A percentile compares a stretch with the other conserved stretches of the same genome.
Conservation (phyloP, 148 eudicot species). For the Diospyros kaki region DNA sequence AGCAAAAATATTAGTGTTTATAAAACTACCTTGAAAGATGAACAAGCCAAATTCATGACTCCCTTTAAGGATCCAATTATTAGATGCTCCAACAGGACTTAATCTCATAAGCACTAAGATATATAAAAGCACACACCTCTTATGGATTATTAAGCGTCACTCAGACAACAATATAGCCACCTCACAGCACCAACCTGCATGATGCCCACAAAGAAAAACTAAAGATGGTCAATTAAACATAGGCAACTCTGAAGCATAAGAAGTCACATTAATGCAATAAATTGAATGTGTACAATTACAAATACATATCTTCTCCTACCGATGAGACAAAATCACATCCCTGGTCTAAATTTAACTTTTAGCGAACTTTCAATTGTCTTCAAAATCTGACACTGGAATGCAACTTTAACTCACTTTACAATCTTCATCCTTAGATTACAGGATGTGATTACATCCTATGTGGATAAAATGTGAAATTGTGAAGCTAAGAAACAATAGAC, state of each 20-base stretch:
- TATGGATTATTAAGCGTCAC: neutral
- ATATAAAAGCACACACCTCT: conserved; percentile 1
- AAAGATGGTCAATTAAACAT: neutral
- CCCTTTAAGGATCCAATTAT: neutral
- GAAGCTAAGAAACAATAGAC: neutral
- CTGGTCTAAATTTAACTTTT: neutral
- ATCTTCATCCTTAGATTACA: conserved; percentile 4
- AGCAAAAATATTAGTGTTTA: conserved; percentile 14
- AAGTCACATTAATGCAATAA: neutral
- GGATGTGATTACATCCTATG: neutral
- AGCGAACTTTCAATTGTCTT: neutral
- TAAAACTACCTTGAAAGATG: neutral
- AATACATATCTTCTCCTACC: neutral
- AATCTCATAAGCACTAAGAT: neutral
- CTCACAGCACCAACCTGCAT: conserved; percentile 15
- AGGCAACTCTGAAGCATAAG: neutral
- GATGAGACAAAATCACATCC: neutral
- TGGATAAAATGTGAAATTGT: neutral
- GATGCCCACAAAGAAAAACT: neutral
- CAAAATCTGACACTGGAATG: neutral
- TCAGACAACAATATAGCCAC: conserved; percentile 1
- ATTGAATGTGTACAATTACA: neutral
- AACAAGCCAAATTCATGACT: neutral
- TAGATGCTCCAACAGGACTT: neutral
- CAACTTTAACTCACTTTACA: conserved; percentile 1